Evolutionary conservation across 257 asterid genomes (phyloP), one percentile per base, ranked within the genome.

Genomic region (Echium plantagineum): DNA sequence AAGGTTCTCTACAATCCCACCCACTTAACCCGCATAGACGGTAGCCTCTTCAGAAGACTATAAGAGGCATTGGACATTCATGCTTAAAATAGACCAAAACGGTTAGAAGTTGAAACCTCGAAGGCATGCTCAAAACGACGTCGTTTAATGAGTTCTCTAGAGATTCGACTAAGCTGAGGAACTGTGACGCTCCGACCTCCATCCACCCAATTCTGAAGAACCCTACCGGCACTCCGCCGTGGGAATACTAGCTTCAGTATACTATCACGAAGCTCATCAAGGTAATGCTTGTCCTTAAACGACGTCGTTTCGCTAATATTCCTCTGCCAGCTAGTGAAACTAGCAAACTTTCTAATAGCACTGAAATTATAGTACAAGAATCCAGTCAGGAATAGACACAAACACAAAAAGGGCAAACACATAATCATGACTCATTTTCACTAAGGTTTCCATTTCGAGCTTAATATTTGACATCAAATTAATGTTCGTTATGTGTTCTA

Each of bases 151-250:
- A 77, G 68, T 48, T 56, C 52, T 20, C 66, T 68, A 53, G 63
- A 18, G 21, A 69, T 60, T 38, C 56, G 2, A n/a, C 81, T 69
- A 26, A 76, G 78, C 71, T 76, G 66, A 9, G 69, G 35, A 30
- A 65, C 21, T 9, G 74, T 64, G 55, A 72, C 56, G 15, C 35
- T 48, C 38, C 73, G 59, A 57, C 81, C 78, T 59, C 55, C 71
- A 9, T 76, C 67, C 48, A 69, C 63, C 78, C 75, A 72, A 60
- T 66, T 69, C 73, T 69, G 73, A 51, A 76, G 78, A 57, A 68
- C 66, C 30, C 47, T 46, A 18, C 61, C 56, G 26, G 76, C 64
- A 55, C 75, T 71, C 63, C 61, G 62, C 54, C 63, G 55, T 20
- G 68, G 61, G 48, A 47, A 48, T 2, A 55, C 64, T 0, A 61